These are phyloP conservation scores for Cercospora sojina DNA, from an alignment of 2,329 filamentous ascomycete genomes.

Conservation along the genomic window DNA sequence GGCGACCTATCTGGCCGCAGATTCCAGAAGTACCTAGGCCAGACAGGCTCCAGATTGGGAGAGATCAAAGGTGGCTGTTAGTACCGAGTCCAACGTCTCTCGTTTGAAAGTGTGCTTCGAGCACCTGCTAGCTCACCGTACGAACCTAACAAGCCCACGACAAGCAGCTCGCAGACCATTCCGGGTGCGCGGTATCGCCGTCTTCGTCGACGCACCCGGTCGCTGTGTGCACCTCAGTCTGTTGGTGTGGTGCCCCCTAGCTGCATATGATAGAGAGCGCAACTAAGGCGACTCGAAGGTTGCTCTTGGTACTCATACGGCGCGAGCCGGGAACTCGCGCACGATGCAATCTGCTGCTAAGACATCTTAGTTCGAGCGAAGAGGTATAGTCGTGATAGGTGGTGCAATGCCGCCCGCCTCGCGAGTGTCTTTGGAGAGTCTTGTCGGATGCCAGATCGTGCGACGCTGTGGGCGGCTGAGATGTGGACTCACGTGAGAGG, in stretches of 20 bases:
- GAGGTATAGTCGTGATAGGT: too few relatives aligned
- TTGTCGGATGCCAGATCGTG: too few relatives aligned
- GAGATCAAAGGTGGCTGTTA: too few relatives aligned
- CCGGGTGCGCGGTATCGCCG: constrained; percentile 60
- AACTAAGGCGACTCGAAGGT: constrained; percentile 34
- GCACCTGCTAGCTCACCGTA: neutral
- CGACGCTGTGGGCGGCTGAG: too few relatives aligned
- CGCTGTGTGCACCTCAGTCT: constrained; percentile 48
- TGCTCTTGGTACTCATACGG: constrained; percentile 41
- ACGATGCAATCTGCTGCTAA: constrained; percentile 53
- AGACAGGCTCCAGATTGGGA: too few relatives aligned
- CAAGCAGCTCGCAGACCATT: constrained; percentile 58
- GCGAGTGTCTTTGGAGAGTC: too few relatives aligned
- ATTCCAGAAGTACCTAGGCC: too few relatives aligned
- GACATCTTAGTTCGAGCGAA: constrained; percentile 54
- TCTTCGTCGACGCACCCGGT: constrained; percentile 51
- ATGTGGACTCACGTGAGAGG: too few relatives aligned
- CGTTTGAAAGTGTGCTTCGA: neutral
- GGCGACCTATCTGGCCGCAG: too few relatives aligned
- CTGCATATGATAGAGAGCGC: constrained; percentile 24
- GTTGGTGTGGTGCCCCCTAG: constrained; percentile 21
- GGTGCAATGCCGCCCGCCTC: too few relatives aligned
- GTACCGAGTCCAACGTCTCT: too few relatives aligned
- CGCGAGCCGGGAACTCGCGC: constrained; percentile 61
- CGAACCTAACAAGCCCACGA: constrained; percentile 29